These are phyloP conservation scores for Leishmania guyanensis DNA, from an alignment of 208 protist genomes.

Conservation along the genomic window DNA sequence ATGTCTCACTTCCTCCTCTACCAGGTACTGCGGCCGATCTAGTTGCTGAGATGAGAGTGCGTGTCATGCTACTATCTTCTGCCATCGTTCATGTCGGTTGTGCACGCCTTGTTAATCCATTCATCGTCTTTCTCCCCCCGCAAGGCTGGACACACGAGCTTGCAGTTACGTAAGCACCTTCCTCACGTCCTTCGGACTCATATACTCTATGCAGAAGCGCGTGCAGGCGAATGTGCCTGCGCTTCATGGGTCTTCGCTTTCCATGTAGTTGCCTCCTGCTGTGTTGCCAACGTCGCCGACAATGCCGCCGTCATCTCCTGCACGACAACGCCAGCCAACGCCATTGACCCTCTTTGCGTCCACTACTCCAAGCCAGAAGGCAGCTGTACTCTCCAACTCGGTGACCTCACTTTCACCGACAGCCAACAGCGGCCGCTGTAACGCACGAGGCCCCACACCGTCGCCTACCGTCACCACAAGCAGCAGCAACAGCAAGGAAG, in stretches of 20 bases:
- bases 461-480: neutral
- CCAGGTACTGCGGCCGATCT: neutral
- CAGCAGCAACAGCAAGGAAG: neutral
- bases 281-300: neutral
- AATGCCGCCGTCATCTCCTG: neutral
- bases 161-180: neutral
- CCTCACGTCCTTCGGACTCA: neutral
- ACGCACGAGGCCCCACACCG: neutral
- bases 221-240: neutral
- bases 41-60: neutral
- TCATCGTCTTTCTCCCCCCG: neutral
- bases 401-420: too few relatives aligned
- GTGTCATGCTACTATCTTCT: neutral
- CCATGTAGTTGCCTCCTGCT: too few relatives aligned
- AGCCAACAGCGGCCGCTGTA: neutral
- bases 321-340: neutral
- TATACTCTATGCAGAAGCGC: neutral
- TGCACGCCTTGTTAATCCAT: neutral
- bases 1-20: neutral
- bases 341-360: neutral
- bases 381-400: neutral
- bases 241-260: neutral
- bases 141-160: neutral
- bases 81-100: neutral
- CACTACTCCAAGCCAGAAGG: neutral